These are phyloP conservation scores for Cyberlindnera saturnus DNA, from an alignment of 805 yeast genomes.

Conservation along the genomic window DNA sequence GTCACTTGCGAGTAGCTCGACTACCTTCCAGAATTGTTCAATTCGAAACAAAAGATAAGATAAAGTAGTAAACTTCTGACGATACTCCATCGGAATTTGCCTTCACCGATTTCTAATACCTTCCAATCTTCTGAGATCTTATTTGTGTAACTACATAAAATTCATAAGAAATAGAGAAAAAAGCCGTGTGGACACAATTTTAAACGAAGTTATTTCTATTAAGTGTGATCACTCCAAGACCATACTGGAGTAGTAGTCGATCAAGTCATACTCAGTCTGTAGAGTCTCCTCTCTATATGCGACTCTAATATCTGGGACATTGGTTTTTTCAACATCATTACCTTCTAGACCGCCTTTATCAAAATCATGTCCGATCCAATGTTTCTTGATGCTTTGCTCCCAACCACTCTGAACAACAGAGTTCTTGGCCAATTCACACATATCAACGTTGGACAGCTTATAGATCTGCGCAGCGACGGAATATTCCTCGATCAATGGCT, in stretches of 20 bases:
- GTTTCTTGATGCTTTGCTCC: constrained; percentile 78
- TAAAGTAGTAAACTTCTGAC: no score
- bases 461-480: constrained; percentile 98
- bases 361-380: constrained; percentile 81
- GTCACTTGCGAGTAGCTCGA: no score
- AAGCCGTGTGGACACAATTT: not conserved
- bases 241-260: constrained; percentile 45
- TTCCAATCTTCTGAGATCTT: not conserved
- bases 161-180: not conserved
- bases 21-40: no score
- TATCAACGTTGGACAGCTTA: constrained; percentile 88
- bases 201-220: no score
- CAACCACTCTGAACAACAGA: constrained; percentile 94
- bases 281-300: constrained; percentile 81
- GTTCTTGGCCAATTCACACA: constrained; percentile 94
- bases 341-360: constrained; percentile 61
- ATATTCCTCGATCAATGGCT: constrained; percentile 95
- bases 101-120: not conserved
- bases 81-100: no score
- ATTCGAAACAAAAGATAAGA: no score
- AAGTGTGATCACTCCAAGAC: not conserved
- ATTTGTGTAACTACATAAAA: not conserved
- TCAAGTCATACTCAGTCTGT: constrained; percentile 61
- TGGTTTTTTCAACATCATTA: constrained; percentile 87
- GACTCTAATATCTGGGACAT: constrained; percentile 86